phyloP scores from a whole-genome alignment of 1,284 basidiomycete genomes.

The Cryptococcus deneoformans region DNA sequence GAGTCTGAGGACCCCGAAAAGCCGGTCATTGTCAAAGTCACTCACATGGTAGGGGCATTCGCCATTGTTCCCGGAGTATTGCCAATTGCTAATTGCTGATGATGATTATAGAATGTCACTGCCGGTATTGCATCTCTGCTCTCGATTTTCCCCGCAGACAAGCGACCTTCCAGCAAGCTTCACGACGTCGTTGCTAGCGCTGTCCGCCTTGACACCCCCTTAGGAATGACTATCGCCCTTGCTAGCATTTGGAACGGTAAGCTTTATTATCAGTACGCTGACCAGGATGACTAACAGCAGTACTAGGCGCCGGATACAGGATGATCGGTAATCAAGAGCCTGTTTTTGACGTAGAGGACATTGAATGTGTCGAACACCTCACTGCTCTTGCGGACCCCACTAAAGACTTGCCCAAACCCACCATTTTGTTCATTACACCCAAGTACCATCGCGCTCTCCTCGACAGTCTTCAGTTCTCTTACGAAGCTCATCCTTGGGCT shows the following conservation, averaged over 20 bases:
- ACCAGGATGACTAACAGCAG: background rate
- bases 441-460: constrained; percentile 32
- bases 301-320: constrained; percentile 36
- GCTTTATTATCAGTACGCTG: background rate
- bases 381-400: constrained; percentile 14
- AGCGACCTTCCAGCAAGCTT: constrained; percentile 35
- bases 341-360: constrained; percentile 20
- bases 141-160: constrained; percentile 48
- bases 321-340: constrained; percentile 31
- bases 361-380: constrained; percentile 23
- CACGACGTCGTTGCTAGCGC: constrained; percentile 39
- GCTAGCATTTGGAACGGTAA: constrained; percentile 42
- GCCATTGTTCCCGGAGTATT: background rate
- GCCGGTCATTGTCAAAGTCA: constrained; percentile 30
- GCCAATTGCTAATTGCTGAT: constrained; percentile 6
- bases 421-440: constrained; percentile 36
- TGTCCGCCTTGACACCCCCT: constrained; percentile 39
- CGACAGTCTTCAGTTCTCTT: constrained; percentile 22
- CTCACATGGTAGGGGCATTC: constrained; percentile 32
- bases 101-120: constrained; percentile 40
- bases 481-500: constrained; percentile 21
- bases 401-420: constrained; percentile 26
- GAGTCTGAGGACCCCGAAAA: constrained; percentile 1
- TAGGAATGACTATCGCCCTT: constrained; percentile 46
- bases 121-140: constrained; percentile 47